Base-by-base conservation (phyloP, 768 basidiomycete genomes). In the Lactifluus rugatus region DNA sequence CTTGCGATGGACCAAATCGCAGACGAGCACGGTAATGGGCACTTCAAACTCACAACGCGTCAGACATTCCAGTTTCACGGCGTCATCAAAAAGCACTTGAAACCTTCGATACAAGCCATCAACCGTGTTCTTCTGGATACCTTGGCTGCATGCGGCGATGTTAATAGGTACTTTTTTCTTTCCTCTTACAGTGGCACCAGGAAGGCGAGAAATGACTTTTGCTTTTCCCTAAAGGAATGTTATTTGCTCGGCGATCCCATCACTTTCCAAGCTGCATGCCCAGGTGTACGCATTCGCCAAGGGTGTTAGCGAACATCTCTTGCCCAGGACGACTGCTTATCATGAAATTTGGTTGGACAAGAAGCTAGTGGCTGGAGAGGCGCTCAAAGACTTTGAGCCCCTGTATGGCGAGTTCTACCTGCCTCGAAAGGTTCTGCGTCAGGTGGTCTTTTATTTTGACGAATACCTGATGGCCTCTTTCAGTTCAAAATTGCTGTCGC, bases 21-120 rank as follows among this genome's bases (percentile, higher is more conserved):
- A 54, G 96, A 99, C 69, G 90, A 93, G 70, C 92, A 94, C 70
- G 96, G 93, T 7, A 88, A 83, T 60, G 84, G 88, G 47, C 92
- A 95, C 5, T 88, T 98, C 76, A 99, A 99, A 77, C 84, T 99
- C 64, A 99, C 96, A 49, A 99, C 96, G 36, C 80, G 96, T 61
- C 84, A 93, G 70, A 99, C 96, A 11, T 99, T 98, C 86, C 96
- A 99, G 73, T 98, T 96, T 80, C 96, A 99, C 71, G 96, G 96
- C 56, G 90, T 99, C 65, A 92, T 99, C 76, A 99, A 99, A 78
- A 81, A 81, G 62, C 93, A 99, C 70, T 73, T 99, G 70, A 98
- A 98, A 74, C 85, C 89, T 28, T 89, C 93, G 17, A 98, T 99
- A 63, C 94, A 97, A 74, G 91, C 84, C 54, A 98, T 99, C 71